A percentile compares a stretch with the other conserved stretches of the same genome.
Conservation (phyloP, 1,284 basidiomycete species). For the Apiotrichum akiyoshidainum region DNA sequence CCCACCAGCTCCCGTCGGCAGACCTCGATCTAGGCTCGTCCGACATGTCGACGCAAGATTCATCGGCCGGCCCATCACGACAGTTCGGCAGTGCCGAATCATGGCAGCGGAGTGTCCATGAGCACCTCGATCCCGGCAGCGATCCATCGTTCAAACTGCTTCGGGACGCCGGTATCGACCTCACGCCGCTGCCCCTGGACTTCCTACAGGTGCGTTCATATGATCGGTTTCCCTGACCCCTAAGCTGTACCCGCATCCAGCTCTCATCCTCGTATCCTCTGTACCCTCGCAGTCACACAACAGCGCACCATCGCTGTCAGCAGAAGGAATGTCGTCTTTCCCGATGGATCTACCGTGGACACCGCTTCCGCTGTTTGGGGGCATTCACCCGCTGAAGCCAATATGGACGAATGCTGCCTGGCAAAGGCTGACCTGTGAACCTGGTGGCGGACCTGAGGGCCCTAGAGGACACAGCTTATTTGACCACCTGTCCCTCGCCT, state of each 20-base stretch:
- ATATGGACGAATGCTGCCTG: not conserved
- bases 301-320: not conserved
- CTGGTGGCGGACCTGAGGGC: too few relatives aligned
- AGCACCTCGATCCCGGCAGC: not conserved
- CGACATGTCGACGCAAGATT: too few relatives aligned
- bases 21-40: too few relatives aligned
- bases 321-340: not conserved
- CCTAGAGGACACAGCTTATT: not conserved
- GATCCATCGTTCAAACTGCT: not conserved
- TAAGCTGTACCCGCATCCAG: not conserved
- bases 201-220: not conserved
- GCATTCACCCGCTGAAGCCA: not conserved
- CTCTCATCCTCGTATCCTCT: not conserved
- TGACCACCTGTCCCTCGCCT: not conserved
- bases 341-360: not conserved
- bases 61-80: too few relatives aligned
- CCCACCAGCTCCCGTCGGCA: too few relatives aligned
- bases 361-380: not conserved
- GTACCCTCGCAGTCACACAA: not conserved
- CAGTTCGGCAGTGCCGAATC: too few relatives aligned
- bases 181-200: not conserved
- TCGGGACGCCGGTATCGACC: not conserved
- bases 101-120: too few relatives aligned
- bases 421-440: not conserved
- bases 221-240: not conserved